A percentile compares a stretch with the other conserved stretches of the same genome.
These are phyloP conservation scores for Vishniacozyma victoriae DNA, from an alignment of 768 basidiomycete genomes.

Conservation along the genomic window DNA sequence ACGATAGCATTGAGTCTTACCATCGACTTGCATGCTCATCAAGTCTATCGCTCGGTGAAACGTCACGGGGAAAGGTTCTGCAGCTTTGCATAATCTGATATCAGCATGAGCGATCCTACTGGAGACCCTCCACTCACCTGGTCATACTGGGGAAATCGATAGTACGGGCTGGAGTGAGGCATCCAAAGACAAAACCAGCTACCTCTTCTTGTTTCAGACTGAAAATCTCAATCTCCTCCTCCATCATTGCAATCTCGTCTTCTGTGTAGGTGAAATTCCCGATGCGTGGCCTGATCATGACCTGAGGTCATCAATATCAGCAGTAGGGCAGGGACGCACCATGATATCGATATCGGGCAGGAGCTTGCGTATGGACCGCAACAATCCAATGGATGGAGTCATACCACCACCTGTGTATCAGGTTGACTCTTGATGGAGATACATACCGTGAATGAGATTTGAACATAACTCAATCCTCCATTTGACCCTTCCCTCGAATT, in stretches of 20 bases:
- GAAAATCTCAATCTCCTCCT: conserved; percentile 66
- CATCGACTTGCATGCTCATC: conserved; percentile 4
- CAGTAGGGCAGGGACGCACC: conserved; percentile 50
- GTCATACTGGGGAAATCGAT: conserved; percentile 5
- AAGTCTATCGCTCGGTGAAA: conserved; percentile 26
- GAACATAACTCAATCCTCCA: conserved; percentile 55
- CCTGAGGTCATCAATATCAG: conserved; percentile 49
- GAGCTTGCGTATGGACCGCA: conserved; percentile 55
- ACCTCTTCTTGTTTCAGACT: conserved; percentile 56
- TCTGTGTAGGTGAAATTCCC: conserved; percentile 73
- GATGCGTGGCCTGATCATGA: conserved; percentile 70
- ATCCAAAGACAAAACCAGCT: conserved; percentile 23
- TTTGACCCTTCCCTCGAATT: too few species aligned
- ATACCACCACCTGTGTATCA: conserved; percentile 70
- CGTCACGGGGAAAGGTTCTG: too few species aligned
- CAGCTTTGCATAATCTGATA: too few species aligned
- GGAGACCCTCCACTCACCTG: too few species aligned
- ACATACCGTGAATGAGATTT: conserved; percentile 66
- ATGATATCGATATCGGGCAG: conserved; percentile 54
- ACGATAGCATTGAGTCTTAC: background rate
- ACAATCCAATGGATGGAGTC: conserved; percentile 71
- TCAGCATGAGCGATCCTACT: too few species aligned
- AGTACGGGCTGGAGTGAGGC: conserved; percentile 7
- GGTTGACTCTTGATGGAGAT: conserved; percentile 58
- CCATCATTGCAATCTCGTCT: conserved; percentile 65